A percentile compares a stretch with the other conserved stretches of the same genome.
Evolutionary conservation across 495 filamentous ascomycete species (phyloP).

Genomic region (Poronia punctata): DNA sequence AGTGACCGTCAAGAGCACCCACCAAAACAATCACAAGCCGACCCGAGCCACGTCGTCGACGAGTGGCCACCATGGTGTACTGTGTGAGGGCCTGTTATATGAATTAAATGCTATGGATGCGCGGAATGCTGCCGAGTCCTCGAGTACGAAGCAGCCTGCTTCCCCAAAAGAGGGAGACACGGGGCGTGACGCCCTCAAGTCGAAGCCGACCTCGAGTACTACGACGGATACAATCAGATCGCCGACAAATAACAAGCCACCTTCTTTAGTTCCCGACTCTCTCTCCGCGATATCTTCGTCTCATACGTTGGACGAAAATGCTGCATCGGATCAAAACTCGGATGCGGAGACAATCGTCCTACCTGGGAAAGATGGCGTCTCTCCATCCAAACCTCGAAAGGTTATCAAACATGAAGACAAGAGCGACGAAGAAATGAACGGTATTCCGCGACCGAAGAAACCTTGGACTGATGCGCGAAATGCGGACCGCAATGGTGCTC

Average conservation of each 20-base stretch:
- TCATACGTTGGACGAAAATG: conserved; percentile 33
- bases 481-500: conserved; percentile 25
- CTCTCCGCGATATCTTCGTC: conserved; percentile 9
- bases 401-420: conserved; percentile 64
- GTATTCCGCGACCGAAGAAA: conserved; percentile 28
- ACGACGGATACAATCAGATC: conserved; percentile 18
- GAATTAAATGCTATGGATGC: conserved; percentile 54
- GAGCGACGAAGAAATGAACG: conserved; percentile 43
- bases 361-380: conserved; percentile 62
- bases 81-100: conserved; percentile 34
- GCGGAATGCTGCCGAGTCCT: conserved; percentile 53
- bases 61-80: conserved; percentile 49
- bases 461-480: conserved; percentile 26
- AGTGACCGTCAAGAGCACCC: conserved; percentile 1
- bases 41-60: conserved; percentile 28
- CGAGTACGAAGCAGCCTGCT: conserved; percentile 47
- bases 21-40: conserved; percentile 1
- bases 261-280: conserved; percentile 12
- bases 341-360: conserved; percentile 79
- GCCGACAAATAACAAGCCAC: conserved; percentile 8
- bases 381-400: conserved; percentile 62
- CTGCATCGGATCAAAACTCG: conserved; percentile 53
- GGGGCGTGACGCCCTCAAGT: conserved; percentile 33
- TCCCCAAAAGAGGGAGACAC: conserved; percentile 39
- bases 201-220: conserved; percentile 13